Evolutionary conservation across 192 early-diverging fungal species (phyloP), one percentile per base, ranked within the genome.

Genomic region (Endogone sp.): DNA sequence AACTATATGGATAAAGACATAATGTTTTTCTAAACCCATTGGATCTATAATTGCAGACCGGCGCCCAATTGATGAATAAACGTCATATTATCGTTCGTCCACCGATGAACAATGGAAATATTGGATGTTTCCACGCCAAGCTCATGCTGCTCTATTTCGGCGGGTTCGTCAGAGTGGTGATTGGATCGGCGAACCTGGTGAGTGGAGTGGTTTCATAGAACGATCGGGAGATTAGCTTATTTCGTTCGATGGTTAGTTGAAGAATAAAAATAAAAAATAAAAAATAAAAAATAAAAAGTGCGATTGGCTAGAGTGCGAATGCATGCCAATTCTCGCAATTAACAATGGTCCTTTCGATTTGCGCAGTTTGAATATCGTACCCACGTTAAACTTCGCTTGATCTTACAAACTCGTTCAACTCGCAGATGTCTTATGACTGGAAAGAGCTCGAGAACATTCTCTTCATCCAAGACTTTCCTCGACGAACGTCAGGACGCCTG

Each of bases 401-500:
- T n/a, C n/a, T n/a, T n/a, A n/a, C n/a, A n/a, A n/a, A n/a, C n/a
- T n/a, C n/a, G n/a, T n/a, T 8, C 22, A 3, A 0, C 32, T 30
- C 1, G 10, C 37, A 84, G 82, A 75, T 77, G 2, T 20, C 16
- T 3, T 76, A 82, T 25, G 89, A 90, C 70, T 90, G 86, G 81
- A 64, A 76, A 8, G 70, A 84, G 21, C 62, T 90, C 16, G 81
- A 84, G 9, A 90, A 90, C 71, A 82, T 83, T 3, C 67, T 90
- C 24, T 90, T 82, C 74, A 85, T 90, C 11, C 89, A 90, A 62
- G 89, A 90, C 59, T 81, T 90, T 56, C 75, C 78, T 2, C 44
- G 76, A 22, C 76, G 71, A 0, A 44, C 76, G 13, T 54, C 23
- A 2, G 56, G 28, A 2, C 55, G 62, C 0, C 29, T 58, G 0